phyloP scores from a whole-genome alignment of 345 rosid genomes.

The Cardamine occulta region DNA sequence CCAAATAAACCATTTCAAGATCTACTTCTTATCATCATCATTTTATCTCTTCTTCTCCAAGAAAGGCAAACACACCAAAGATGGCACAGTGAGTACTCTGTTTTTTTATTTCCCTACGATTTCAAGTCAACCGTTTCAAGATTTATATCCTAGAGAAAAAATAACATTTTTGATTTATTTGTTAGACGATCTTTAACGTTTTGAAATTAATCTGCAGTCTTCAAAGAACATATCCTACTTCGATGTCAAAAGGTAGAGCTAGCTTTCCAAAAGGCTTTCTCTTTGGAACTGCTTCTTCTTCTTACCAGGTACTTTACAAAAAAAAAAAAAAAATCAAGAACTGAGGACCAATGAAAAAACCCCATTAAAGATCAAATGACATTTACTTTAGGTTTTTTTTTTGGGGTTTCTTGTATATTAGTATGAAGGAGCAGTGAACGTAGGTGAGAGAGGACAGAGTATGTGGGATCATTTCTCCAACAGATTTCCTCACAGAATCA shows the following conservation, averaged over 20 bases:
- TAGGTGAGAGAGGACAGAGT: constrained; percentile 41
- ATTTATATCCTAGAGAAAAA: background rate
- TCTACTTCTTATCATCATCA: constrained; percentile 24
- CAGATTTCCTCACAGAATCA: constrained; percentile 42
- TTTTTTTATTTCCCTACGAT: constrained; percentile 1
- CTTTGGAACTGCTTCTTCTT: constrained; percentile 51
- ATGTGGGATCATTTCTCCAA: constrained; percentile 49
- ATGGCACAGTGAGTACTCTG: constrained; percentile 43
- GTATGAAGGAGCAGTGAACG: constrained; percentile 42
- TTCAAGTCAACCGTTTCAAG: constrained; percentile 11
- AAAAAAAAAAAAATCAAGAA: background rate
- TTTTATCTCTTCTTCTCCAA: constrained; percentile 15
- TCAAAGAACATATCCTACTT: constrained; percentile 38
- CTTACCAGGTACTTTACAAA: constrained; percentile 44
- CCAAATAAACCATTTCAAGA: constrained; percentile 4
- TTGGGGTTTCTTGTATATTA: background rate
- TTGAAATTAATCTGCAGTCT: constrained; percentile 24
- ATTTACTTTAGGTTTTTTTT: background rate
- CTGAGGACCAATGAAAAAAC: background rate
- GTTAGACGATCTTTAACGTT: background rate
- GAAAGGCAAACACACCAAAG: constrained; percentile 10
- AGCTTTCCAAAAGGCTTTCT: constrained; percentile 49
- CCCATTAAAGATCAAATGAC: constrained; percentile 2
- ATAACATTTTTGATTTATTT: background rate
- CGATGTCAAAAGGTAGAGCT: constrained; percentile 43